Evolutionary conservation across 257 asterid genomes (phyloP).

Genomic region (Mitragyna speciosa): DNA sequence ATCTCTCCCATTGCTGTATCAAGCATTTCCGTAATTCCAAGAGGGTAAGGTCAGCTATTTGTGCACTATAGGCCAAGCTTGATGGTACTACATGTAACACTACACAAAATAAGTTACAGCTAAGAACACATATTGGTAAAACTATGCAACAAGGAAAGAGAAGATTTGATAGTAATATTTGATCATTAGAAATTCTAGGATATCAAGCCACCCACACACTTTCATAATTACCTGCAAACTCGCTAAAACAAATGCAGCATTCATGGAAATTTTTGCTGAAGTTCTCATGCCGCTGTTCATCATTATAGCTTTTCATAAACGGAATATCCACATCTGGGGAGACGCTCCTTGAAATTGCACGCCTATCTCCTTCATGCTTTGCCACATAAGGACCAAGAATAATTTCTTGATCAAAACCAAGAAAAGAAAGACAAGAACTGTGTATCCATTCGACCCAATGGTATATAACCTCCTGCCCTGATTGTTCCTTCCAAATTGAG

Average conservation of each 20-base stretch:
- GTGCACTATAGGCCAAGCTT: not conserved
- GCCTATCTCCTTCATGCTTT: slow-evolving; percentile 46
- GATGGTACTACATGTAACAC: not conserved
- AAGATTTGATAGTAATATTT: not conserved
- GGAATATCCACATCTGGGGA: slow-evolving; percentile 77
- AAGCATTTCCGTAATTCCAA: not conserved
- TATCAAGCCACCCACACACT: not conserved
- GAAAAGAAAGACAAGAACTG: slow-evolving; percentile 59
- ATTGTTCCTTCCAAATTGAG: slow-evolving; percentile 72
- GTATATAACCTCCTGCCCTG: slow-evolving; percentile 79
- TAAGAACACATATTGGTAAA: not conserved
- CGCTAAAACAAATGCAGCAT: slow-evolving; percentile 77
- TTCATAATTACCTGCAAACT: slow-evolving; percentile 53
- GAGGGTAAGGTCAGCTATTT: not conserved
- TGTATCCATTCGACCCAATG: slow-evolving; percentile 90
- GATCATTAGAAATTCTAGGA: not conserved
- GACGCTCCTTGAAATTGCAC: slow-evolving; percentile 65
- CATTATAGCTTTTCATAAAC: slow-evolving; percentile 61
- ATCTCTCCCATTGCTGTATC: not conserved
- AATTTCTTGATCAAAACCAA: slow-evolving; percentile 66
- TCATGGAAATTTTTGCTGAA: slow-evolving; percentile 68
- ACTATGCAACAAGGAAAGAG: not conserved
- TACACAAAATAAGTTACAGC: not conserved
- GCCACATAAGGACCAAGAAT: slow-evolving; percentile 61
- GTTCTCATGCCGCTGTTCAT: slow-evolving; percentile 59